phyloP scores from a whole-genome alignment of 768 basidiomycete genomes.

The Podaxis mareebaensis region DNA sequence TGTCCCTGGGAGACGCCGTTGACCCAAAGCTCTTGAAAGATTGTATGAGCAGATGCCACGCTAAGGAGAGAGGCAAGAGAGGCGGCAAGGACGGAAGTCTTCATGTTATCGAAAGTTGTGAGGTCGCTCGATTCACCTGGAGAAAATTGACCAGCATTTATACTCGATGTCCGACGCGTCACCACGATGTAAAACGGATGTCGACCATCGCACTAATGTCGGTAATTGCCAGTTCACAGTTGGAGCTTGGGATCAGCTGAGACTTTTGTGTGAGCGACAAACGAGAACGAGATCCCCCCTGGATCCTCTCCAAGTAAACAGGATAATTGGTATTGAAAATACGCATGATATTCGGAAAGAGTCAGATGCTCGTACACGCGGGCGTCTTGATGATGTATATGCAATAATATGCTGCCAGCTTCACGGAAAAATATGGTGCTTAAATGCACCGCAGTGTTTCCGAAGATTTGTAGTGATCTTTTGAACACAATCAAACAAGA shows the following conservation, averaged over 20 bases:
- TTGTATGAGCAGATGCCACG: conserved; percentile 47
- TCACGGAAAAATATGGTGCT: not conserved
- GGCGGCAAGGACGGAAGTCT: conserved; percentile 22
- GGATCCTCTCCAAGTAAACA: not conserved
- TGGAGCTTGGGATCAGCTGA: not conserved
- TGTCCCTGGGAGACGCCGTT: conserved; percentile 51
- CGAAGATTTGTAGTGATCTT: not conserved
- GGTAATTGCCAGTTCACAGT: not conserved
- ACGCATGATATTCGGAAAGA: conserved; percentile 8
- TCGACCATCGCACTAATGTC: conserved; percentile 1
- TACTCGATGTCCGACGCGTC: not conserved
- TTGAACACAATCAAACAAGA: no score
- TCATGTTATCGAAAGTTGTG: conserved; percentile 23
- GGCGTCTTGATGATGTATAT: not conserved
- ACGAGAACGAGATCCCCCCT: no score
- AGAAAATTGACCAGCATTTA: not conserved
- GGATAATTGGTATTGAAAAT: not conserved
- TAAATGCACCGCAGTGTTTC: conserved; percentile 8
- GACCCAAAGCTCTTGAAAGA: conserved; percentile 57
- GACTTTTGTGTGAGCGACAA: not conserved
- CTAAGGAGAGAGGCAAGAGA: conserved; percentile 30
- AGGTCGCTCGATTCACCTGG: not conserved
- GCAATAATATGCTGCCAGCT: not conserved
- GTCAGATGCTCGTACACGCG: not conserved
- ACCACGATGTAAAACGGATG: not conserved